Evolutionary conservation across 768 basidiomycete species (phyloP).

Genomic region (Leccinum fibrillosum): DNA sequence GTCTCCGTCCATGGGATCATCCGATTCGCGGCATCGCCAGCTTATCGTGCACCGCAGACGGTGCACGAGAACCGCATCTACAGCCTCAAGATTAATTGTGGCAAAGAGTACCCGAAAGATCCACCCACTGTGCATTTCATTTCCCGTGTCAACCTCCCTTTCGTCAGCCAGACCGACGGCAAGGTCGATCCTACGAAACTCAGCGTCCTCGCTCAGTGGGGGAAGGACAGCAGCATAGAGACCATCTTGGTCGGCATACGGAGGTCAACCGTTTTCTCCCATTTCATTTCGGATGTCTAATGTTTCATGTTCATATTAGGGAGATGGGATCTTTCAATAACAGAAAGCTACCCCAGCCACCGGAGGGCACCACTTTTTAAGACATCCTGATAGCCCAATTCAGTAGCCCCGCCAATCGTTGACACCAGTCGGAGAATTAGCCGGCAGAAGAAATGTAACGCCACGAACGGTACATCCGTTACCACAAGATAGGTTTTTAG

Average conservation of each 20-base stretch:
- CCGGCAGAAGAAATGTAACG: slow-evolving; percentile 14
- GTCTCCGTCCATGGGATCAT: slow-evolving; percentile 27
- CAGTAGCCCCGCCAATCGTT: not conserved
- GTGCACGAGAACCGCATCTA: slow-evolving; percentile 99
- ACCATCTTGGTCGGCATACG: slow-evolving; percentile 90
- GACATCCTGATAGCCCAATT: not conserved
- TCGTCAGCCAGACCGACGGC: slow-evolving; percentile 74
- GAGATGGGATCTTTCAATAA: slow-evolving; percentile 94
- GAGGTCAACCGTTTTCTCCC: slow-evolving; percentile 45
- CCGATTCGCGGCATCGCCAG: slow-evolving; percentile 12
- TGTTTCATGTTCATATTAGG: slow-evolving; percentile 39
- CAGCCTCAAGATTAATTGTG: slow-evolving; percentile 88
- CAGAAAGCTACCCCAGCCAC: slow-evolving; percentile 91
- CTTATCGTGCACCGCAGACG: slow-evolving; percentile 50
- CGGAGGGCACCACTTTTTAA: slow-evolving; percentile 78
- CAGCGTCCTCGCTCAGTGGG: slow-evolving; percentile 73
- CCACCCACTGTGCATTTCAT: slow-evolving; percentile 84
- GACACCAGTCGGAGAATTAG: slow-evolving; percentile 1
- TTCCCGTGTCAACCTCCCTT: slow-evolving; percentile 91
- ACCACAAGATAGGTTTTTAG: slow-evolving; percentile 17
- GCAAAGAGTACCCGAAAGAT: slow-evolving; percentile 65
- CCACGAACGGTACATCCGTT: slow-evolving; percentile 6
- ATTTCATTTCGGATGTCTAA: slow-evolving; percentile 6
- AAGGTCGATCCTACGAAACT: slow-evolving; percentile 75
- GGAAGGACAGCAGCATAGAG: slow-evolving; percentile 75